Evolutionary conservation across 176 grass and related monocot species (phyloP), one percentile per base, ranked within the genome.

Genomic region (Aegilops bicornis): DNA sequence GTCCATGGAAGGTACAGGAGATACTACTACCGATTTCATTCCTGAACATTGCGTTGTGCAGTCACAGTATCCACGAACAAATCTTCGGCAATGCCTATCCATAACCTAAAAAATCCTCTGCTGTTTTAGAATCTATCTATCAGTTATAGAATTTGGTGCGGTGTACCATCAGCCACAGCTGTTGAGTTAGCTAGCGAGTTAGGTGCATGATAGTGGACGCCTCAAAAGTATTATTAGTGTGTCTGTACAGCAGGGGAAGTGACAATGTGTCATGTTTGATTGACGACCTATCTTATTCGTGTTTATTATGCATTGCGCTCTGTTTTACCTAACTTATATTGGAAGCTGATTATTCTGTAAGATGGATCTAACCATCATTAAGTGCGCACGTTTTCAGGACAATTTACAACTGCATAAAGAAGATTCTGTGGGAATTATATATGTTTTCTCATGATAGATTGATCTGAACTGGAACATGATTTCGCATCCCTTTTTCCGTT

Each of bases 1-100:
- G 56, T 83, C 19, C 50, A 77, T 82, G 62, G 92, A 92, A 87
- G 94, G 96, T 95, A 86, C n/a, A 37, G 6, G 0, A 52, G 14
- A 35, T 32, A 47, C 36, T 70, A 39, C 8, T 11, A 31, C 22
- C 35, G 7, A 8, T 84, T 87, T 48, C 27, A 19, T 69, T 69
- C 1, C 54, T 59, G 7, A 59, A 50, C 32, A n/a, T 39, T 87
- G 31, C 37, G 75, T 68, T n/a, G 0, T 22, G 58, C 64, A 79
- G 25, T 17, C 56, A 23, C 27, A 43, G 27, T 40, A 20, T 68
- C 83, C 30, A 50, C 37, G 54, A 73, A 87, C 1, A 87, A 39
- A 10, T 47, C 52, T 56, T 25, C 20, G 29, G 4, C 73, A 43
- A 43, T 66, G 71, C 3, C 22, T 31, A 40, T 54, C 13, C 23